These are phyloP conservation scores for Corymbia citriodora DNA, from an alignment of 441 rosid species.

Conservation along the genomic window DNA sequence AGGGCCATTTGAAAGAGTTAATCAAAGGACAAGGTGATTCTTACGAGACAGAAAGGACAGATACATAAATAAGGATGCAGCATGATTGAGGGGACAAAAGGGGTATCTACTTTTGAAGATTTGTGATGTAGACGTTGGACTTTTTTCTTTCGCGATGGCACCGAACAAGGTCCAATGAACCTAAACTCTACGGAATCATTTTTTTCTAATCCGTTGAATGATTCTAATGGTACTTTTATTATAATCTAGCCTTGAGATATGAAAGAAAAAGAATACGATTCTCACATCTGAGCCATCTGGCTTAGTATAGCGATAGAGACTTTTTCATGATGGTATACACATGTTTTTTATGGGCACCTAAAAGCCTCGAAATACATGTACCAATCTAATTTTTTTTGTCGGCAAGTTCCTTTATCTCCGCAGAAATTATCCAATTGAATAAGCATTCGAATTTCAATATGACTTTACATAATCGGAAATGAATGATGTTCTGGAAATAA, in stretches of 20 bases:
- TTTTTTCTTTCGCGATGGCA: neutral
- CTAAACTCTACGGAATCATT: neutral
- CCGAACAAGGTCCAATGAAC: neutral
- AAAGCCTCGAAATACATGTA: too few species aligned
- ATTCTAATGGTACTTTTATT: neutral
- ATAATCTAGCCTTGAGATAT: neutral
- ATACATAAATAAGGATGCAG: neutral
- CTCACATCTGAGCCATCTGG: neutral
- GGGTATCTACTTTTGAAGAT: neutral
- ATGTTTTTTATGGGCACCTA: too few species aligned
- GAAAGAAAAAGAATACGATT: neutral
- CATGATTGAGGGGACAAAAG: neutral
- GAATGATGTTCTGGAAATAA: too few species aligned
- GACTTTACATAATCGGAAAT: too few species aligned
- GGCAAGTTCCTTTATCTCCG: too few species aligned
- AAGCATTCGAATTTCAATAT: too few species aligned
- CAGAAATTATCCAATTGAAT: too few species aligned
- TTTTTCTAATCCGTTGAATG: neutral
- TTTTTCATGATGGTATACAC: neutral
- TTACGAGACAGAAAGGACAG: neutral
- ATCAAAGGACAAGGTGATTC: neutral
- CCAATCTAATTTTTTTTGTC: too few species aligned
- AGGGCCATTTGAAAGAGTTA: neutral
- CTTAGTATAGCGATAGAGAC: accelerated
- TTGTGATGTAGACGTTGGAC: conserved; percentile 13